phyloP scores from a whole-genome alignment of 805 yeast genomes.

The Myxozyma mucilagina region DNA sequence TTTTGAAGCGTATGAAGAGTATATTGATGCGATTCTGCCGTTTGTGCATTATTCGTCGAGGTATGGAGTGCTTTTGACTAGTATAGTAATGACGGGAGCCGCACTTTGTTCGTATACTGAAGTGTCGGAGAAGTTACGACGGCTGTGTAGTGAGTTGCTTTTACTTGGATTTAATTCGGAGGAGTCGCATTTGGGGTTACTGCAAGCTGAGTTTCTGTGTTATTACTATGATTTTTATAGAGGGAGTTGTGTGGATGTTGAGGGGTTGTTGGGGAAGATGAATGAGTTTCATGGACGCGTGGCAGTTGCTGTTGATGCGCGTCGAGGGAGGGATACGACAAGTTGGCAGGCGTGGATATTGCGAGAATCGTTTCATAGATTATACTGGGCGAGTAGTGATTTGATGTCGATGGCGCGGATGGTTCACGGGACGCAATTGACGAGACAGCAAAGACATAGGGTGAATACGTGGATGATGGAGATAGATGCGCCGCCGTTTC shows the following conservation, averaged over 20 bases:
- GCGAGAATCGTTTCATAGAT: neutral
- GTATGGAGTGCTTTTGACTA: neutral
- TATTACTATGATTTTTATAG: constrained; percentile 3
- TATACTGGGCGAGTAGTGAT: constrained; percentile 6
- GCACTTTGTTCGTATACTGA: neutral
- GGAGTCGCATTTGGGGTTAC: neutral
- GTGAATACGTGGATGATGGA: constrained; percentile 2
- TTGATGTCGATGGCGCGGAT: constrained; percentile 1
- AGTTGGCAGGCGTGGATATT: neutral
- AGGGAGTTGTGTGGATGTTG: neutral
- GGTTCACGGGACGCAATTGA: neutral
- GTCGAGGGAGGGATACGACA: neutral
- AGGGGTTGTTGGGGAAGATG: neutral
- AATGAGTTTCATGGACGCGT: neutral
- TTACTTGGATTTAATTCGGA: neutral
- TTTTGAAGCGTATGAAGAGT: too few relatives aligned
- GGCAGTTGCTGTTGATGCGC: neutral
- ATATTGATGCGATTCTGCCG: too few relatives aligned
- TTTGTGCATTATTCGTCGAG: too few relatives aligned
- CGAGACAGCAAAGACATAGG: neutral
- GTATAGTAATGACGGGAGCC: neutral
- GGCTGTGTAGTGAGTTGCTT: neutral
- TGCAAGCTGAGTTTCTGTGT: neutral
- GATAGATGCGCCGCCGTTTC: constrained; percentile 1
- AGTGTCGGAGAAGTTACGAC: neutral